Evolutionary conservation across 1,284 basidiomycete genomes (phyloP).

Genomic region (Tremellales sp.): DNA sequence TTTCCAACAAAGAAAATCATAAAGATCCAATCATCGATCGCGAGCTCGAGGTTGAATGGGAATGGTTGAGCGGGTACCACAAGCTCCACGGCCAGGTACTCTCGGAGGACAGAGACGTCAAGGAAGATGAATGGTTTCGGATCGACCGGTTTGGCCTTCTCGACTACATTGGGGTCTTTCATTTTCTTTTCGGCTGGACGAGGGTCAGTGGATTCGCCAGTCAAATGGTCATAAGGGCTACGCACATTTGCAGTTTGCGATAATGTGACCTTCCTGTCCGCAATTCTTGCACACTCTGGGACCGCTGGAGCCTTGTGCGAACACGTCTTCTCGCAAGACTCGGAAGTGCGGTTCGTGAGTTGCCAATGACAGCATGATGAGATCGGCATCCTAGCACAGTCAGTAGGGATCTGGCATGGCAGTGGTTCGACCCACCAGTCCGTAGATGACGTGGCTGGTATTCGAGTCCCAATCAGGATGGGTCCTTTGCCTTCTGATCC

Average conservation of each 20-base stretch:
- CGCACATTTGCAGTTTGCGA: conserved; percentile 79
- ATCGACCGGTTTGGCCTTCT: conserved; percentile 62
- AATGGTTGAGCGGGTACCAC: conserved; percentile 73
- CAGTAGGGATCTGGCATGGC: conserved; percentile 5
- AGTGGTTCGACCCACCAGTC: conserved; percentile 62
- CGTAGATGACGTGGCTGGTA: conserved; percentile 95
- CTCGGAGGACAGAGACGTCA: conserved; percentile 89
- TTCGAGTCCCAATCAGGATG: conserved; percentile 91
- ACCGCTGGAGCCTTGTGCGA: conserved; percentile 72
- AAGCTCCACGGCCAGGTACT: conserved; percentile 96
- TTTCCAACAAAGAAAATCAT: conserved; percentile 99
- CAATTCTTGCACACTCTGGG: conserved; percentile 75
- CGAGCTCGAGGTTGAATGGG: conserved; percentile 91
- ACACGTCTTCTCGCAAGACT: conserved; percentile 97
- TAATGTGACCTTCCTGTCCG: conserved; percentile 89
- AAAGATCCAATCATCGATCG: conserved; percentile 99
- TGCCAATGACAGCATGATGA: conserved; percentile 97
- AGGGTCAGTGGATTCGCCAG: neutral
- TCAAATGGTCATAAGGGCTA: neutral
- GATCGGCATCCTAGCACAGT: conserved; percentile 77
- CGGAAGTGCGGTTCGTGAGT: conserved; percentile 98
- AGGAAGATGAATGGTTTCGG: conserved; percentile 99
- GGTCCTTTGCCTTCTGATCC: conserved; percentile 82
- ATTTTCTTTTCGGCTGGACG: conserved; percentile 49
- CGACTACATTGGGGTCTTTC: conserved; percentile 56